Evolutionary conservation across 257 asterid species (phyloP).

Genomic region (Solanum tarijense): DNA sequence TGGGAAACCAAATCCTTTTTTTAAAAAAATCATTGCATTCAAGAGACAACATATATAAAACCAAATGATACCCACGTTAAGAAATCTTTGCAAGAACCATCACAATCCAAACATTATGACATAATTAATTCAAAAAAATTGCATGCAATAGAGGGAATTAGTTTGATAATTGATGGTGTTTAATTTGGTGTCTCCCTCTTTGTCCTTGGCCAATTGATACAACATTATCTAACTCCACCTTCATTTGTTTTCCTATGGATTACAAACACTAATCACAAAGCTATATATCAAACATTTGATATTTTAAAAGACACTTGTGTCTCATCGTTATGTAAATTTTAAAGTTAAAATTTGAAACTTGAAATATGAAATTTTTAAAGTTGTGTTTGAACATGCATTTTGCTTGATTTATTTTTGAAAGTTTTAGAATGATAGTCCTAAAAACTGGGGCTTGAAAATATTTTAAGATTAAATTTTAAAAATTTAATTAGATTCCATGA

Average conservation of each 20-base stretch:
- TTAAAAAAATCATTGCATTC: not conserved
- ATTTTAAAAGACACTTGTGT: not conserved
- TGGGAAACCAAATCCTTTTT: no score
- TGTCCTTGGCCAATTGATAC: not conserved
- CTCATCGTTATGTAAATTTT: not conserved
- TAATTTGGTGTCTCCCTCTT: not conserved
- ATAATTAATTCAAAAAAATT: not conserved
- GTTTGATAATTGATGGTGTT: not conserved
- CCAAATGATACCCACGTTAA: not conserved
- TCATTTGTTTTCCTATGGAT: not conserved
- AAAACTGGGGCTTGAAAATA: not conserved
- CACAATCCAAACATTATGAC: not conserved
- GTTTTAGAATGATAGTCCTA: fast-evolving
- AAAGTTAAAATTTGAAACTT: no score
- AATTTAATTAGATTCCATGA: no score
- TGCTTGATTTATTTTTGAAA: no score
- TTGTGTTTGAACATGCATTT: no score
- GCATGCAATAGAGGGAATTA: not conserved
- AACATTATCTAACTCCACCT: not conserved
- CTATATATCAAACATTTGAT: not conserved
- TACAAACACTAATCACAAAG: not conserved
- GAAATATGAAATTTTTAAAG: no score
- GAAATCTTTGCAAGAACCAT: not conserved
- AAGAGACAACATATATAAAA: not conserved
- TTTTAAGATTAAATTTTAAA: not conserved